phyloP scores from a whole-genome alignment of 177 flowering plant species.

The Vitis hybrid region DNA sequence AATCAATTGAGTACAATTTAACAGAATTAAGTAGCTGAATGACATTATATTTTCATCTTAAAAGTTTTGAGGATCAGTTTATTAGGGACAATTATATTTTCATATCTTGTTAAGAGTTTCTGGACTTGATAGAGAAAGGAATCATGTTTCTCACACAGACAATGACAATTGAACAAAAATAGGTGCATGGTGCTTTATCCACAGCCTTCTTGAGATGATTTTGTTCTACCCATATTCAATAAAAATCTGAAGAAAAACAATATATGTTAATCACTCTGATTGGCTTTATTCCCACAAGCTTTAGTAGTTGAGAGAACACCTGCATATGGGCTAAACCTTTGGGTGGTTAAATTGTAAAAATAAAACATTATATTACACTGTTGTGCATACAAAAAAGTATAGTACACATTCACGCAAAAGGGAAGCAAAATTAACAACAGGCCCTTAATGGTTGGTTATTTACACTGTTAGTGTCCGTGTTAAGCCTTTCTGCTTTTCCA shows the following conservation, averaged over 20 bases:
- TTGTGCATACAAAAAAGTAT: no score
- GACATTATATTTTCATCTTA: neutral
- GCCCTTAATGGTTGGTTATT: no score
- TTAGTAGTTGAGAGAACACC: no score
- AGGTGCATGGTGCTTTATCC: neutral
- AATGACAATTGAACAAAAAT: neutral
- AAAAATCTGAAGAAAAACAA: neutral
- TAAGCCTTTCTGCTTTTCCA: no score
- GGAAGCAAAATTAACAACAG: no score
- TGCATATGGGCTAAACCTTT: no score
- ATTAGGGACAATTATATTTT: neutral
- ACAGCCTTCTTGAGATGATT: neutral
- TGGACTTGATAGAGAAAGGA: neutral
- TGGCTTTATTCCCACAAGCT: no score
- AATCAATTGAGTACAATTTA: neutral
- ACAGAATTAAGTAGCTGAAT: neutral
- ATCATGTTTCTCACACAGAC: neutral
- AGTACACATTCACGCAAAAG: no score
- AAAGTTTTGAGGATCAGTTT: neutral
- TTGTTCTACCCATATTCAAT: neutral
- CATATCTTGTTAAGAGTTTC: neutral
- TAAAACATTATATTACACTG: no score
- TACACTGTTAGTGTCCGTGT: no score
- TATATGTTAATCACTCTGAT: neutral
- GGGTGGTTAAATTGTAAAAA: no score